These are phyloP conservation scores for Lavandula angustifolia DNA, from an alignment of 257 asterid species.

Conservation along the genomic window DNA sequence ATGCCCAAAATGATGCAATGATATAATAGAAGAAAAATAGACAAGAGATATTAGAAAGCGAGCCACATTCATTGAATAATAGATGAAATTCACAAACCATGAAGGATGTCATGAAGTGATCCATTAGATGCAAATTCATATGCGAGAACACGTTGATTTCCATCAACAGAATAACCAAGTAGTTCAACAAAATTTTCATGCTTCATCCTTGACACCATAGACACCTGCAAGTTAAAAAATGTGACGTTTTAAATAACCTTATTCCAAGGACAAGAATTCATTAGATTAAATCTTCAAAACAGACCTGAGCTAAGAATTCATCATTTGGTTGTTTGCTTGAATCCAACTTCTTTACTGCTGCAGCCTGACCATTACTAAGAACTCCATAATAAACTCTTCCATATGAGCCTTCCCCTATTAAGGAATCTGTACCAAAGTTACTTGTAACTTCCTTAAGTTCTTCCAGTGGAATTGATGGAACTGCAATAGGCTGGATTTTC, in stretches of 20 bases:
- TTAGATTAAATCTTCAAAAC: background rate
- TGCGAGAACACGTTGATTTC: slow-evolving; percentile 66
- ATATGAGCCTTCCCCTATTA: slow-evolving; percentile 85
- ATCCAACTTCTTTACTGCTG: slow-evolving; percentile 81
- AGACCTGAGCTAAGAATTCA: slow-evolving; percentile 72
- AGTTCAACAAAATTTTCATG: slow-evolving; percentile 67
- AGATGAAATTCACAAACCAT: slow-evolving; percentile 44
- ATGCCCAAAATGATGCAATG: too few species aligned
- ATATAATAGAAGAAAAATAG: too few species aligned
- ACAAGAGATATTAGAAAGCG: too few species aligned
- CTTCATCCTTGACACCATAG: slow-evolving; percentile 77
- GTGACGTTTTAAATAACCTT: too few species aligned
- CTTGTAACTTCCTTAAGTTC: slow-evolving; percentile 68
- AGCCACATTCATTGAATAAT: too few species aligned
- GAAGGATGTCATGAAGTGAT: slow-evolving; percentile 80
- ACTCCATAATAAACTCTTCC: slow-evolving; percentile 77
- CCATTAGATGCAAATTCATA: slow-evolving; percentile 75
- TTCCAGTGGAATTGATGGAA: slow-evolving; percentile 65
- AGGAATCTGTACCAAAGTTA: slow-evolving; percentile 62
- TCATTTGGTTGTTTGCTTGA: slow-evolving; percentile 84
- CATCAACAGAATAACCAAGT: slow-evolving; percentile 70
- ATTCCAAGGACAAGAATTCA: too few species aligned
- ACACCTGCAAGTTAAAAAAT: slow-evolving; percentile 45
- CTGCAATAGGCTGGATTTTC: slow-evolving; percentile 62
- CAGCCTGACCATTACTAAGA: slow-evolving; percentile 56